Conservation (phyloP, 495 filamentous ascomycete genomes). For the Penicillium lividum region DNA sequence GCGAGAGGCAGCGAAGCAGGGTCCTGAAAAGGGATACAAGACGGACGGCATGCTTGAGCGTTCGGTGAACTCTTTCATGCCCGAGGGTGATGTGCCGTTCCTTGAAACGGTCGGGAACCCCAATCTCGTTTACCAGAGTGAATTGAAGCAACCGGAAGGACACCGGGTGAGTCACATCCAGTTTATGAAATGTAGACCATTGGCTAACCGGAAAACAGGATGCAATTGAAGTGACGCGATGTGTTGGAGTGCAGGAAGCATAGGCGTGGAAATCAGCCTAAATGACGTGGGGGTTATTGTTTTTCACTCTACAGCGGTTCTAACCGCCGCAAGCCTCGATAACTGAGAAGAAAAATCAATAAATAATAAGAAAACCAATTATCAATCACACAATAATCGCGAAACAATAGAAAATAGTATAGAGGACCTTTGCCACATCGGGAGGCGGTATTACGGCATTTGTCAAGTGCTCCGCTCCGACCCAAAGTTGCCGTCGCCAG, state of each 20-base stretch:
- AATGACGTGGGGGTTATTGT: conserved; percentile 4
- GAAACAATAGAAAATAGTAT: conserved; percentile 4
- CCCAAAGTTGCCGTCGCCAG: conserved; percentile 40
- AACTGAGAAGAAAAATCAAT: not conserved
- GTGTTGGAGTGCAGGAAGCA: conserved; percentile 49
- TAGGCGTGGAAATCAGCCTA: conserved; percentile 6
- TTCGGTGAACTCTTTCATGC: conserved; percentile 32
- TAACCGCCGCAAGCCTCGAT: not conserved
- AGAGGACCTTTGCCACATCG: conserved; percentile 6
- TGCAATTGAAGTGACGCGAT: conserved; percentile 70
- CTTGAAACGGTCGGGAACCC: conserved; percentile 63
- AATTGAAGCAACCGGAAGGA: conserved; percentile 60
- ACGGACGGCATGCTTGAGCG: conserved; percentile 32
- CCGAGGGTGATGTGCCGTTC: conserved; percentile 41
- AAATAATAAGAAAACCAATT: not conserved
- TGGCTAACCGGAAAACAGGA: conserved; percentile 49
- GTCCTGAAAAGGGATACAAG: conserved; percentile 30
- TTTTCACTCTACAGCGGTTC: not conserved
- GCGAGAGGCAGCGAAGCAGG: conserved; percentile 34
- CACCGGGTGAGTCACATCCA: conserved; percentile 25
- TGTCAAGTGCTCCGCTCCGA: conserved; percentile 13
- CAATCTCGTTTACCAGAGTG: conserved; percentile 67
- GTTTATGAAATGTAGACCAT: not conserved
- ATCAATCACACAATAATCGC: conserved; percentile 5
- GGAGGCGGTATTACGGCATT: conserved; percentile 9